phyloP scores from a whole-genome alignment of 2,329 filamentous ascomycete species.

The Fusarium sacchari region DNA sequence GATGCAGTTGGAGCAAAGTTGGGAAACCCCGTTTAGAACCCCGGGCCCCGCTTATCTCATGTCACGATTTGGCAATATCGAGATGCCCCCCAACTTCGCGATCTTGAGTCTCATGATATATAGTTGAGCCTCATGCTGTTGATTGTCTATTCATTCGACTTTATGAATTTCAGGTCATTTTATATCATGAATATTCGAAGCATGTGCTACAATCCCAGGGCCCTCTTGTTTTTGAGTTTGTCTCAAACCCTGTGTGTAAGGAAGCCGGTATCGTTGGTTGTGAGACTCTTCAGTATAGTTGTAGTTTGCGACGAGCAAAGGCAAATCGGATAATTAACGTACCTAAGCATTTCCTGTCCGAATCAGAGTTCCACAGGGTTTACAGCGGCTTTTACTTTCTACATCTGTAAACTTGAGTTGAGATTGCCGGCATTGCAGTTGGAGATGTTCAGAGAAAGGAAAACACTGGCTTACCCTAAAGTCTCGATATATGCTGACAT shows the following conservation, averaged over 20 bases:
- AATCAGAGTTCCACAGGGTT: background rate
- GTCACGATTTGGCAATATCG: background rate
- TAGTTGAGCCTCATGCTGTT: background rate
- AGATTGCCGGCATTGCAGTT: background rate
- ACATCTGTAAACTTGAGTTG: background rate
- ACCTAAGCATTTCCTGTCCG: background rate
- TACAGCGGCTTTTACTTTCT: background rate
- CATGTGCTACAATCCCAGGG: background rate
- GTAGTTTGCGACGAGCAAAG: background rate
- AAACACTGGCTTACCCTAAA: background rate
- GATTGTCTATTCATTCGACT: background rate
- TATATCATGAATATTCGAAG: background rate
- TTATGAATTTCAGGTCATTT: background rate
- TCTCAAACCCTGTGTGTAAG: background rate
- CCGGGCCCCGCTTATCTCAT: conserved; percentile 16
- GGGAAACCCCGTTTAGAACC: conserved; percentile 19
- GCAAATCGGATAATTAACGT: background rate
- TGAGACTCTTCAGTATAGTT: background rate
- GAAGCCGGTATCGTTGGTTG: background rate
- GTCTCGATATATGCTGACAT: background rate
- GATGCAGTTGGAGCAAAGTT: conserved; percentile 4
- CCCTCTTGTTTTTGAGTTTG: background rate
- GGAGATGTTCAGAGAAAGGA: background rate
- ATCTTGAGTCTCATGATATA: background rate
- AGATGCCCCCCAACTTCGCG: background rate